Base-by-base conservation (phyloP, 352 stramenopile genomes). In the Phytophthora sansomeana region DNA sequence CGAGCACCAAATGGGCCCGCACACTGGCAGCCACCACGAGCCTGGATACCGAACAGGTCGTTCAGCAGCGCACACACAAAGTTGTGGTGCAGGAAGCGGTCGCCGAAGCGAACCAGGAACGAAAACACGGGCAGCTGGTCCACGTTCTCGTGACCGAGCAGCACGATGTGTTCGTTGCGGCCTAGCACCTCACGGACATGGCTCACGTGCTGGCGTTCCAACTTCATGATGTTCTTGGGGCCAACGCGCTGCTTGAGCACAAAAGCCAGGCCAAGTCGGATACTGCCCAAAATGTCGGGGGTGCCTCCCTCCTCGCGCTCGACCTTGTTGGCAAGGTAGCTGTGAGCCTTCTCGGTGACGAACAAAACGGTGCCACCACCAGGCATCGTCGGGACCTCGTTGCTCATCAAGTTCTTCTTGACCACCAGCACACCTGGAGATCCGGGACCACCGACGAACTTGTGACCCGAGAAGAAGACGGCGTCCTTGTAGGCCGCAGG, bases 21-120 rank as follows among this genome's bases (percentile, higher is more conserved):
- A 90, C 83, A 68, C 68, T 87, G 88, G 97, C 74, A 83, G 10
- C 75, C 75, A 17, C 75, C 78, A 14, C 75, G 76, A 0, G 70
- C 78, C 42, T 85, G 97, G 41, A 99, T 97, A 8, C 98, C 98
- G 78, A 99, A 99, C 6, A 99, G 75, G 78, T 99, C 98, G 64
- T 99, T 99, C 5, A 99, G 78, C 42, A 99, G 69, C 21, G 96
- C 95, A 64, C 92, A 98, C 28, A 99, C 97, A 63, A 98, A 99
- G 70, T 99, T 99, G 80, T 98, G 99, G 75, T 99, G 97, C 47
- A 99, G 74, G 76, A 98, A 99, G 11, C 91, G 63, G 47, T 84
- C 69, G 5, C 87, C 88, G 44, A 84, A 96, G 24, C 87, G 85
- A 26, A 99, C 83, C 1, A 99, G 72, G 58, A 99, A 98, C 6